Conservation (phyloP, 257 asterid species). For the Solanum habrochaites region DNA sequence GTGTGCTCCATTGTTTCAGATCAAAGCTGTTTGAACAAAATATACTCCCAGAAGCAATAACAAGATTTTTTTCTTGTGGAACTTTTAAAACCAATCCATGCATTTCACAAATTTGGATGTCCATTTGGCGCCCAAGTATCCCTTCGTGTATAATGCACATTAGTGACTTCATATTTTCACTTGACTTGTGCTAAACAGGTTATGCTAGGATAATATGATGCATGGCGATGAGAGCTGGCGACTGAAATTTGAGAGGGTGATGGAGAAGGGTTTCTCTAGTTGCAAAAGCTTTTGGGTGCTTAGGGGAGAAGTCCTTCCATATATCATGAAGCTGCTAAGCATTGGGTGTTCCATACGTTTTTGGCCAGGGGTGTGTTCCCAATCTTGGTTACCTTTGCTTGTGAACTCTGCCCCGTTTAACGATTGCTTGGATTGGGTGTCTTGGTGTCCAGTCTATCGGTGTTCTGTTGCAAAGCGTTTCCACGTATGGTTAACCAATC, state of each 20-base stretch:
- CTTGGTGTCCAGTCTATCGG: constrained; percentile 57
- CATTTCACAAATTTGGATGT: background rate
- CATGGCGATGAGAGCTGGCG: constrained; percentile 95
- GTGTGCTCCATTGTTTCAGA: background rate
- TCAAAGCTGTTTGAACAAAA: background rate
- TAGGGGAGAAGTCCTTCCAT: constrained; percentile 71
- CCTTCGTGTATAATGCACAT: background rate
- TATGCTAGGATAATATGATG: constrained; percentile 89
- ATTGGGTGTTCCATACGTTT: constrained; percentile 82
- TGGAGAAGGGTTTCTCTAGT: constrained; percentile 89
- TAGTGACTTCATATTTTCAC: background rate
- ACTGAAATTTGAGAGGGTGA: constrained; percentile 79
- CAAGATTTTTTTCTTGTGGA: background rate
- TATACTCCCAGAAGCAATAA: background rate
- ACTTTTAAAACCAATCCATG: background rate
- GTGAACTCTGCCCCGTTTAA: constrained; percentile 90
- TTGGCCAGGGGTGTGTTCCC: constrained; percentile 85
- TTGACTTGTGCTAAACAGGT: constrained; percentile 36
- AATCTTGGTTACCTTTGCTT: constrained; percentile 75
- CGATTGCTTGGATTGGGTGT: constrained; percentile 96
- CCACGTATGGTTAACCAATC: constrained; percentile 91
- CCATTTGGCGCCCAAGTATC: background rate
- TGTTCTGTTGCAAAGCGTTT: constrained; percentile 84
- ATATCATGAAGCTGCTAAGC: constrained; percentile 91
- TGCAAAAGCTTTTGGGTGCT: constrained; percentile 87